phyloP scores from a whole-genome alignment of 2,329 filamentous ascomycete species.

The Myotisia sp. region DNA sequence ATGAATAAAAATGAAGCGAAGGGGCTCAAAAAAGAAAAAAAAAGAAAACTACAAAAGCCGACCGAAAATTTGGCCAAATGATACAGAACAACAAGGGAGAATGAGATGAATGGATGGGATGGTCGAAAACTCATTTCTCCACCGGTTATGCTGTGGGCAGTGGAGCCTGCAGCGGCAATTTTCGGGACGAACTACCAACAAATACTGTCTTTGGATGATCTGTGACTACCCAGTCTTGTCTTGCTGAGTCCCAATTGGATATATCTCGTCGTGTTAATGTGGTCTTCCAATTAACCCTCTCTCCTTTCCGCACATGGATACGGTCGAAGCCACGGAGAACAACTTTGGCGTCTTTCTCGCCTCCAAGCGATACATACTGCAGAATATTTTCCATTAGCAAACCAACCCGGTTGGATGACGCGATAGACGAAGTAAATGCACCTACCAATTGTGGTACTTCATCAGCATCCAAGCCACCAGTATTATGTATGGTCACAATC shows the following conservation, averaged over 20 bases:
- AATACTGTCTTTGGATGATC: conserved; percentile 44
- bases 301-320: conserved; percentile 55
- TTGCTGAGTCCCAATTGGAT: conserved; percentile 65
- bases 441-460: conserved; percentile 40
- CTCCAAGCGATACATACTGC: conserved; percentile 63
- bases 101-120: too few species aligned
- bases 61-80: too few species aligned
- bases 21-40: too few species aligned
- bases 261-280: conserved; percentile 66
- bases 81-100: too few species aligned
- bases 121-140: too few species aligned
- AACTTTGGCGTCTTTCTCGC: conserved; percentile 51
- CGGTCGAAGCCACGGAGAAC: conserved; percentile 71
- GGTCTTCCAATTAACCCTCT: conserved; percentile 50
- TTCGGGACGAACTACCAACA: conserved; percentile 46
- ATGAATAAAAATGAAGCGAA: too few species aligned
- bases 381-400: neutral
- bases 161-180: conserved; percentile 35
- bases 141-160: conserved; percentile 16
- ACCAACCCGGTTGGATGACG: conserved; percentile 3
- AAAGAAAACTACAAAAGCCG: too few species aligned
- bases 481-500: conserved; percentile 38
- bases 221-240: conserved; percentile 71
- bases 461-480: conserved; percentile 34
- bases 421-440: conserved; percentile 5